Conservation (phyloP, 202 grass and related monocot species). For the Brachypodium distachyon region DNA sequence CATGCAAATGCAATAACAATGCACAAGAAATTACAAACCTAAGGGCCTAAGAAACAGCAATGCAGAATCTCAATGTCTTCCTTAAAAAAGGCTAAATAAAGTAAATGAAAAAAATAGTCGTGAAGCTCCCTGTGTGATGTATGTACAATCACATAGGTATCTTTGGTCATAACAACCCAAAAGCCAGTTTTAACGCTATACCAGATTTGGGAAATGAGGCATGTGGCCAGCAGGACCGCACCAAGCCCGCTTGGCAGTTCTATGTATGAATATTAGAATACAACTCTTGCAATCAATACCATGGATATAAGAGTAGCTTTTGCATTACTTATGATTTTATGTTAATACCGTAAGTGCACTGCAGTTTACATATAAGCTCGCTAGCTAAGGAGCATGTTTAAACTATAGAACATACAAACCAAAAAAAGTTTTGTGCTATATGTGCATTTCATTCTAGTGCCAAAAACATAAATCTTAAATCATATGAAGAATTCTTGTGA, state of each 20-base stretch:
- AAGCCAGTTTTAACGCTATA: neutral
- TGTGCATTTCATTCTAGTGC: neutral
- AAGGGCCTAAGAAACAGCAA: neutral
- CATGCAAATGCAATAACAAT: too few species aligned
- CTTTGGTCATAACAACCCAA: neutral
- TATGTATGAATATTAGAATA: neutral
- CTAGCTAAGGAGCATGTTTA: neutral
- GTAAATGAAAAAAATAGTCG: neutral
- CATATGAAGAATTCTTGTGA: neutral
- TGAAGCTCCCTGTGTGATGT: neutral
- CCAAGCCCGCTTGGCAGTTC: neutral
- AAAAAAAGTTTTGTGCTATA: neutral
- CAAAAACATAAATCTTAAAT: constrained; percentile 8
- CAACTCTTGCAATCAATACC: neutral
- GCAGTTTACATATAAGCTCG: constrained; percentile 7
- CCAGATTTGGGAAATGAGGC: neutral
- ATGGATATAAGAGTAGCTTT: neutral
- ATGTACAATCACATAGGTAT: neutral
- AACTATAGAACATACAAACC: neutral
- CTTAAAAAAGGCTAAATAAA: neutral
- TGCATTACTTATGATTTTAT: neutral
- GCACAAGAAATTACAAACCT: neutral
- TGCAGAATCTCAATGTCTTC: neutral
- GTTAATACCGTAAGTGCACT: neutral
- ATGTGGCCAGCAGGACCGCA: neutral